Evolutionary conservation across 768 basidiomycete genomes (phyloP), one percentile per base, ranked within the genome.

Genomic region (Cyclocybe cylindracea): DNA sequence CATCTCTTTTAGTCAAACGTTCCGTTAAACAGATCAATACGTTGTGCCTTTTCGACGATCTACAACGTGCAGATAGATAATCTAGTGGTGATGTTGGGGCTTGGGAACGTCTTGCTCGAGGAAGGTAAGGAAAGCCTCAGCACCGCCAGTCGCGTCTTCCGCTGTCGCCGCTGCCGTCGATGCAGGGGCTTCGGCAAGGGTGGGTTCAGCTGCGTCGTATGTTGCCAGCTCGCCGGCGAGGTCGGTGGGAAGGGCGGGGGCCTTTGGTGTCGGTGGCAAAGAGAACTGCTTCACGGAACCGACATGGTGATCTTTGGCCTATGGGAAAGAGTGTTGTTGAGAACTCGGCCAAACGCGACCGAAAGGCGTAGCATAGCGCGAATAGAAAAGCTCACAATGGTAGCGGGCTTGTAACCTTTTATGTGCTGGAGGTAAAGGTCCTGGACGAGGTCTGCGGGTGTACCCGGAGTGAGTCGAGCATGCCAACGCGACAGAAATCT

Each of bases 291-390:
- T 97, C 54, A 98, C 94, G 51, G 70, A 76, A 50, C 91, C 91
- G 61, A 93, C 84, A 68, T 94, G 91, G 47, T 94, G 94, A 68
- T 97, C 91, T 70, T 91, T 86, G 56, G 88, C 83, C 95, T 98
- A 24, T 24, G 3, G 24, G 51, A 29, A 44, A 4, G 46, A 44
- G 44, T 19, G 34, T 14, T 37, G 40, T 32, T 10, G 10, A 34
- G 39, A 3, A 44, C 11, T 35, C 19, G 8, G 9, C 41, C n/a
- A 18, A 32, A 39, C 7, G 10, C 14, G 9, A 10, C 32, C 9
- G 42, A 14, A 34, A 3, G 46, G 31, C 10, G 8, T 35, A 49
- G 8, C 2, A 19, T 13, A n/a, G 4, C 19, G 31, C 4, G 16
- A 16, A 24, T 9, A 49, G 37, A 54, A 40, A 33, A n/a, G 79